phyloP scores from a whole-genome alignment of 768 basidiomycete species.

The Agaricus blazei region DNA sequence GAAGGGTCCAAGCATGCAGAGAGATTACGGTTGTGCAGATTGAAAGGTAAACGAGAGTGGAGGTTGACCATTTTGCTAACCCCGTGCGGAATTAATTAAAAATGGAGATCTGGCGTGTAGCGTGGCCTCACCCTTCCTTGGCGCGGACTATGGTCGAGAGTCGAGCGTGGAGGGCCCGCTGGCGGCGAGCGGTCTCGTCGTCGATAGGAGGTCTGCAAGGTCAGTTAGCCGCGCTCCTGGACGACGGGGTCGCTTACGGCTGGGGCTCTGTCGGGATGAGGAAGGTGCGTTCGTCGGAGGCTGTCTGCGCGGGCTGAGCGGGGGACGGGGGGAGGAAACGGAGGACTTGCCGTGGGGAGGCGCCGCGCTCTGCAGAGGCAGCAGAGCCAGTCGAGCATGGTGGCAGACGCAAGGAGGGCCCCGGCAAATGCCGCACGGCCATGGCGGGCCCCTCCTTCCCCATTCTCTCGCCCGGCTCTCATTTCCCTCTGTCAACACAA shows the following conservation, averaged over 20 bases:
- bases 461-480: too few species aligned
- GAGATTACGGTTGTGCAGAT: conserved; percentile 40
- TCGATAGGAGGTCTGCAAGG: conserved; percentile 3
- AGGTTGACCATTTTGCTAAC: conserved; percentile 63
- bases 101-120: neutral
- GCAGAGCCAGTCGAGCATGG: conserved; percentile 17
- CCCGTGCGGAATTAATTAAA: neutral
- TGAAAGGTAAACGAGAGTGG: conserved; percentile 49
- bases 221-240: neutral
- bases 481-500: too few species aligned
- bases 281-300: conserved; percentile 19
- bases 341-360: conserved; percentile 11
- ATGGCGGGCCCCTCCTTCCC: too few species aligned
- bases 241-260: conserved; percentile 13
- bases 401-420: neutral
- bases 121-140: conserved; percentile 46
- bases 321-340: neutral
- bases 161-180: conserved; percentile 44
- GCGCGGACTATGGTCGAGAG: conserved; percentile 49
- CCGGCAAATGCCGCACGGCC: neutral
- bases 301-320: conserved; percentile 3
- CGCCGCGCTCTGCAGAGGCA: conserved; percentile 17
- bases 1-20: conserved; percentile 19
- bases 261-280: conserved; percentile 22
- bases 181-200: conserved; percentile 20